A percentile compares a stretch with the other conserved stretches of the same genome.
phyloP scores from a whole-genome alignment of 257 asterid genomes.

The Jasminum sambac region DNA sequence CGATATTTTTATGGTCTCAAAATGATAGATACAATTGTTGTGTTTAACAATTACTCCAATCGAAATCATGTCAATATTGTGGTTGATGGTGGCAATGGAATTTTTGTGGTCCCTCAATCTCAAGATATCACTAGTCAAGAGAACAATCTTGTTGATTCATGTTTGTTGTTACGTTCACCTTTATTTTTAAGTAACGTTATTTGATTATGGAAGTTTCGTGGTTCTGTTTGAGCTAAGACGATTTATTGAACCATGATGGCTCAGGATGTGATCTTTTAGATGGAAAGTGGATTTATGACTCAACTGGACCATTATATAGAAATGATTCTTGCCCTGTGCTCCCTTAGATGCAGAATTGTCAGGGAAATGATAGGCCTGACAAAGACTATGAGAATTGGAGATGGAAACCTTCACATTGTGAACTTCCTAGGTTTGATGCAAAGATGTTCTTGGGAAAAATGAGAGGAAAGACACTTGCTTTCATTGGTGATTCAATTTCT shows the following conservation, averaged over 20 bases:
- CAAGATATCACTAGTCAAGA: slow-evolving; percentile 28
- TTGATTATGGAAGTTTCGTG: no score
- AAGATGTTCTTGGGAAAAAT: slow-evolving; percentile 72
- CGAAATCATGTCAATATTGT: slow-evolving; percentile 21
- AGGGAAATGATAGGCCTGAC: slow-evolving; percentile 95
- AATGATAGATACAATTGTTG: slow-evolving; percentile 24
- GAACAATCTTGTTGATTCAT: slow-evolving; percentile 39
- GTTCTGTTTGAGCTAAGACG: background rate
- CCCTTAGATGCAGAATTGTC: slow-evolving; percentile 91
- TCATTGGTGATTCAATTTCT: slow-evolving; percentile 91
- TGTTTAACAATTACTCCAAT: slow-evolving; percentile 17
- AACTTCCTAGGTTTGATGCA: slow-evolving; percentile 72
- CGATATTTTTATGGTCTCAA: slow-evolving; percentile 51
- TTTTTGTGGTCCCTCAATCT: slow-evolving; percentile 20
- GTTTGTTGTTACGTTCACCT: background rate
- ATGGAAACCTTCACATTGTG: slow-evolving; percentile 73
- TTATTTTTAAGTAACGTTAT: no score
- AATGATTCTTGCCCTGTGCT: slow-evolving; percentile 79
- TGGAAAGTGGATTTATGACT: slow-evolving; percentile 81
- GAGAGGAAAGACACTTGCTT: slow-evolving; percentile 93
- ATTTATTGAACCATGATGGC: slow-evolving; percentile 17
- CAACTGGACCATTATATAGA: slow-evolving; percentile 69
- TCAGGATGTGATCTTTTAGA: slow-evolving; percentile 81
- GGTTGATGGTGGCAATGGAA: slow-evolving; percentile 24
- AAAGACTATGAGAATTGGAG: slow-evolving; percentile 81